These are phyloP conservation scores for Helichrysum umbraculigerum DNA, from an alignment of 129 eudicot species.

Conservation along the genomic window DNA sequence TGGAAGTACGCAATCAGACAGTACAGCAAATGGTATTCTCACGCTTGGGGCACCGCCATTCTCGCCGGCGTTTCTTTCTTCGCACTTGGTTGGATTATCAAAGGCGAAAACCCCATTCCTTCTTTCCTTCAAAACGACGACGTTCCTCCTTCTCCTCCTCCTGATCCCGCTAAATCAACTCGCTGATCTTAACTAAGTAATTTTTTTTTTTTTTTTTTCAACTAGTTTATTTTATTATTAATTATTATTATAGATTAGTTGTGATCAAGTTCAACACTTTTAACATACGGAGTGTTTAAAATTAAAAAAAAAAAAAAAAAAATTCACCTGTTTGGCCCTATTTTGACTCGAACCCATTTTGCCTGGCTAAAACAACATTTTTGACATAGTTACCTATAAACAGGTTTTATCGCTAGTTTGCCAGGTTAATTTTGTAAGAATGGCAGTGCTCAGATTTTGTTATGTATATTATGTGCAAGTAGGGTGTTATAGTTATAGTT, in stretches of 20 bases:
- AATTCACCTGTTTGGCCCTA: not conserved
- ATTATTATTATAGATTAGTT: too few relatives aligned
- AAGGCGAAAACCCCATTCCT: conserved; percentile 86
- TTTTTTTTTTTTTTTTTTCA: too few relatives aligned
- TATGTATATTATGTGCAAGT: too few relatives aligned
- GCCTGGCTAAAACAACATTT: not conserved
- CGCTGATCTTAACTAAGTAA: conserved; percentile 13
- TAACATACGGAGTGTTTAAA: too few relatives aligned
- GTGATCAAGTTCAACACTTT: too few relatives aligned
- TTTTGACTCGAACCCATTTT: not conserved
- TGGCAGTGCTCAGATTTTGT: not conserved
- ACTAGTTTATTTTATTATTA: too few relatives aligned
- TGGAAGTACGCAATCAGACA: conserved; percentile 82
- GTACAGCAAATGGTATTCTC: conserved; percentile 89
- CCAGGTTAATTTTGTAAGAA: not conserved
- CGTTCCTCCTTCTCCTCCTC: conserved; percentile 15
- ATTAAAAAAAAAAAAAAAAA: too few relatives aligned
- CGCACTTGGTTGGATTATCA: conserved; percentile 95
- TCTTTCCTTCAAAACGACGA: conserved; percentile 38
- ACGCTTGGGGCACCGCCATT: conserved; percentile 99
- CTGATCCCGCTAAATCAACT: conserved; percentile 19
- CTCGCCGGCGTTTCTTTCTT: conserved; percentile 84
- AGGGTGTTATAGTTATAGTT: too few relatives aligned
- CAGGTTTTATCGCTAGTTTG: not conserved
- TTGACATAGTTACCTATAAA: too few relatives aligned